These are phyloP conservation scores for Thymus mandschuricus DNA, from an alignment of 257 asterid species.

Conservation along the genomic window DNA sequence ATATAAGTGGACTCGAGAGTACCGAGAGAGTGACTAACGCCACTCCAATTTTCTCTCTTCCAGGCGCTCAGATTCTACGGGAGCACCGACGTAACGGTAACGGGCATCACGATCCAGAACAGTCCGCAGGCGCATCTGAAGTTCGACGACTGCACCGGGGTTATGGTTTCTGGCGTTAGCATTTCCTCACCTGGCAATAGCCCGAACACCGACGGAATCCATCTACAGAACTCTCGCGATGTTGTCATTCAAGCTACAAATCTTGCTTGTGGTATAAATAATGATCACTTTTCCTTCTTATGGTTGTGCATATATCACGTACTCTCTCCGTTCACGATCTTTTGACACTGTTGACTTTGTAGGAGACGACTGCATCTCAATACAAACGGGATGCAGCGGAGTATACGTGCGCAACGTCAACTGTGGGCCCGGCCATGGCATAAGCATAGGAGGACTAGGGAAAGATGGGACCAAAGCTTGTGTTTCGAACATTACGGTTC, in stretches of 20 bases:
- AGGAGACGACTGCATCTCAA: constrained; percentile 66
- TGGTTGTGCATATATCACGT: too few relatives aligned
- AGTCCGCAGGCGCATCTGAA: constrained; percentile 57
- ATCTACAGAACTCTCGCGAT: constrained; percentile 49
- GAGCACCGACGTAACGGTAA: constrained; percentile 40
- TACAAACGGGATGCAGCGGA: constrained; percentile 50
- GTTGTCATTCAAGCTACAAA: constrained; percentile 41
- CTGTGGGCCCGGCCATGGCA: constrained; percentile 65
- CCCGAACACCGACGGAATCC: constrained; percentile 73
- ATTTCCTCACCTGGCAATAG: constrained; percentile 55
- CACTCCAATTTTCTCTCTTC: not conserved
- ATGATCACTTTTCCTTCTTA: too few relatives aligned
- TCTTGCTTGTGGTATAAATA: constrained; percentile 50
- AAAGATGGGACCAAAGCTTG: constrained; percentile 45
- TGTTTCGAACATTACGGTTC: constrained; percentile 52
- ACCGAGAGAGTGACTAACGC: not conserved
- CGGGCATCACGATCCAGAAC: constrained; percentile 51
- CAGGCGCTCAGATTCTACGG: constrained; percentile 60
- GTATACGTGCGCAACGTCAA: constrained; percentile 40
- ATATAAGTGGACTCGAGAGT: too few relatives aligned
- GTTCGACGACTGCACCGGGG: constrained; percentile 47
- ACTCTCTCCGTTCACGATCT: too few relatives aligned
- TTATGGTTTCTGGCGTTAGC: constrained; percentile 43
- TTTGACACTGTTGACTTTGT: not conserved
- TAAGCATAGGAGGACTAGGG: constrained; percentile 61